Conservation (phyloP, 2,329 filamentous ascomycete species). For the Bipolaris oryzae region DNA sequence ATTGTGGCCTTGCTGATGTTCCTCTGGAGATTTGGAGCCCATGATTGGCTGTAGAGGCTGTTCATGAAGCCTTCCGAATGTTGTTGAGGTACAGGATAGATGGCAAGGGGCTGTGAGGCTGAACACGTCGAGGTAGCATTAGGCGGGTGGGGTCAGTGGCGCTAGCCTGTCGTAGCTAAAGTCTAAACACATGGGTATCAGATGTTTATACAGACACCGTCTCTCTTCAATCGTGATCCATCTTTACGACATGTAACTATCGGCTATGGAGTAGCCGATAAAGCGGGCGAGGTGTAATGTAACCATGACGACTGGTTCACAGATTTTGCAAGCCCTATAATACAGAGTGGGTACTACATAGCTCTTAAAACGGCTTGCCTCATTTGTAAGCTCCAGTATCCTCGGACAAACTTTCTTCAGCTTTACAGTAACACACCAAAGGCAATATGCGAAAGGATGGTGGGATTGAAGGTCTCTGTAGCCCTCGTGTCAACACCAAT, state of each 20-base stretch:
- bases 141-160: not conserved
- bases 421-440: not conserved
- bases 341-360: too few relatives aligned
- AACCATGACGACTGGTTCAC: too few relatives aligned
- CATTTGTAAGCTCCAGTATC: too few relatives aligned
- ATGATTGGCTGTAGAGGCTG: slow-evolving; percentile 26
- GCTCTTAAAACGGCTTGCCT: too few relatives aligned
- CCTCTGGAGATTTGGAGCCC: slow-evolving; percentile 50
- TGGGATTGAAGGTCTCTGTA: too few relatives aligned
- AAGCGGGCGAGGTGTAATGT: not conserved
- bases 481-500: not conserved
- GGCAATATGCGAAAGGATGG: too few relatives aligned
- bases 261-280: not conserved
- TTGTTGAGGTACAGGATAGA: not conserved
- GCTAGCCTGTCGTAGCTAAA: not conserved
- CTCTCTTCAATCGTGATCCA: not conserved
- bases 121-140: not conserved
- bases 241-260: not conserved
- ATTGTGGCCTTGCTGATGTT: slow-evolving; percentile 41
- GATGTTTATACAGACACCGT: not conserved
- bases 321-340: too few relatives aligned
- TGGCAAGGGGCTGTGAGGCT: not conserved
- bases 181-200: not conserved
- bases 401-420: not conserved
- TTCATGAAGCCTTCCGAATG: slow-evolving; percentile 5